phyloP scores from a whole-genome alignment of 2,329 filamentous ascomycete genomes.

The Dothideomycetidae sp. region DNA sequence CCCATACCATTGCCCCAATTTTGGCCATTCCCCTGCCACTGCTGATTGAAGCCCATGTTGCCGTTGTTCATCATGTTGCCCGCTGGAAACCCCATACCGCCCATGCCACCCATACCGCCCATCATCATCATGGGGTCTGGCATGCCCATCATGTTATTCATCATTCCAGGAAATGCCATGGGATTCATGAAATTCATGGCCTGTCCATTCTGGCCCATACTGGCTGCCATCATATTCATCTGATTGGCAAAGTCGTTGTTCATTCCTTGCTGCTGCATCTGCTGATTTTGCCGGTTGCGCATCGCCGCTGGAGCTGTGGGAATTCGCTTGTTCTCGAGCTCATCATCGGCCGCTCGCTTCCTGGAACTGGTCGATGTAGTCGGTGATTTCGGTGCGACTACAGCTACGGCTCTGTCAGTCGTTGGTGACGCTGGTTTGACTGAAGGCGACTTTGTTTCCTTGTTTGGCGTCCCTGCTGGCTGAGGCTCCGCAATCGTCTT shows the following conservation, averaged over 20 bases:
- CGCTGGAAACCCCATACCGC: slow-evolving; percentile 20
- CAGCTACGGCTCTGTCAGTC: slow-evolving; percentile 15
- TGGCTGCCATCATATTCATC: slow-evolving; percentile 30
- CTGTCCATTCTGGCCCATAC: slow-evolving; percentile 17
- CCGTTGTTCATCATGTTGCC: slow-evolving; percentile 11
- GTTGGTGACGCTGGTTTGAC: slow-evolving; percentile 11
- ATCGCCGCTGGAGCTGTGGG: slow-evolving; percentile 33
- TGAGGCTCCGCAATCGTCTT: slow-evolving; percentile 15
- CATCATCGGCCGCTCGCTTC: slow-evolving; percentile 72
- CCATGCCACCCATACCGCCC: slow-evolving; percentile 22
- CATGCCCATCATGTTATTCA: slow-evolving; percentile 28
- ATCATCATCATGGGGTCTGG: slow-evolving; percentile 33
- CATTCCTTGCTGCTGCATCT: slow-evolving; percentile 18
- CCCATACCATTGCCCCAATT: slow-evolving; percentile 22
- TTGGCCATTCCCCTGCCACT: slow-evolving; percentile 19
- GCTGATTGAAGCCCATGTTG: slow-evolving; percentile 19
- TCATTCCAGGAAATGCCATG: slow-evolving; percentile 17
- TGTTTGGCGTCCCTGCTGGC: slow-evolving; percentile 1
- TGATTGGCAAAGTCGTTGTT: slow-evolving; percentile 30
- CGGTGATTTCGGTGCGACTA: slow-evolving; percentile 15
- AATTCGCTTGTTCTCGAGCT: slow-evolving; percentile 32
- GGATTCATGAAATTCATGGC: slow-evolving; percentile 20
- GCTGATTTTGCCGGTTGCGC: slow-evolving; percentile 24
- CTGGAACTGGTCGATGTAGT: slow-evolving; percentile 35
- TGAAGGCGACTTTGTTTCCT: slow-evolving; percentile 11